Base-by-base conservation (phyloP, 495 filamentous ascomycete species). In the Daldinia grandis region DNA sequence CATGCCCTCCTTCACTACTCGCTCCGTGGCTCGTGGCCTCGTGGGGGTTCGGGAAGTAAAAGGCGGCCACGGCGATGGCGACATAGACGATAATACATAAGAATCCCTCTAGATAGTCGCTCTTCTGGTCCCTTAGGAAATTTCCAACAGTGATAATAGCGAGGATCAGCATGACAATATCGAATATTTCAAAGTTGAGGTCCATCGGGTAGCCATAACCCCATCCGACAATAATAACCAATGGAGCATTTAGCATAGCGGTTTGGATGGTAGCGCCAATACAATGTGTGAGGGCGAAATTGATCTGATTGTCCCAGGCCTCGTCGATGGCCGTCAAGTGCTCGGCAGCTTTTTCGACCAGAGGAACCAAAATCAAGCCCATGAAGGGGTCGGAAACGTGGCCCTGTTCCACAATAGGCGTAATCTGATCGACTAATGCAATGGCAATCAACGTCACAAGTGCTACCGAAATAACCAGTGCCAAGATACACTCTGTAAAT, bases 271-370 rank as follows among this genome's bases (percentile, higher is more conserved):
- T 93, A 12, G 93, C 89, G 17, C 92, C 94, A 42, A 98, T 88
- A 58, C 95, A 91, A 79, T 97, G 93, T 50, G 92, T 90, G 7
- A 98, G 87, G 0, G 95, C 94, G 78, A 96, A 95, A 81, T 97
- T 97, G 87, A 93, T 92, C 75, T 84, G 89, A 78, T 91, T 87
- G 76, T 93, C 92, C 85, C 89, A 97, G 9, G 94, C 95, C 82
- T 97, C 94, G 78, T 98, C 94, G 49, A 98, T 80, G 12, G 94
- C 92, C 0, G 91, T 97, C 38, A 97, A 79, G 77, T 97, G 94
- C 81, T 97, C 94, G 9, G 93, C 93, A 0, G 89, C 90, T 76
- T 98, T 98, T 74, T 97, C 94, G 7, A 97, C 94, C 1, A 98
- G 82, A 2, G 94, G 95, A 0, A 93, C 81, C 3, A 93, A 81